Base-by-base conservation (phyloP, 164 flowering plant genomes). In the Umbilicus rupestris region DNA sequence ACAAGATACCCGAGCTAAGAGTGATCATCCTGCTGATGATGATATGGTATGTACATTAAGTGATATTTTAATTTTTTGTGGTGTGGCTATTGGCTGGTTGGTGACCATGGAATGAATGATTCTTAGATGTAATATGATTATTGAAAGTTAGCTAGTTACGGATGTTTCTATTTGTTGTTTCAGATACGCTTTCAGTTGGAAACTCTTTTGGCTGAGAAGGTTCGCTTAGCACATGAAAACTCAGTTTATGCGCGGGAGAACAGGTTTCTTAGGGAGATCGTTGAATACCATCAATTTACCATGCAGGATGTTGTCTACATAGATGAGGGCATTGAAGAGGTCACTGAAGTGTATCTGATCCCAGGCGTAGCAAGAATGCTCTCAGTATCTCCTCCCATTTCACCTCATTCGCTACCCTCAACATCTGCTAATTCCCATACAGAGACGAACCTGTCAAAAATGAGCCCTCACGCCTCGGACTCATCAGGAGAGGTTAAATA, bases 101-200 rank as follows among this genome's bases (percentile, higher is more conserved):
- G 12, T 52, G 58, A 52, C 30, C 35, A 33, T n/a, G 9, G 31
- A 62, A 11, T 19, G 20, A 15, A 15, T 12, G 7, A n/a, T 39
- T 7, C 14, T 62, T 20, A 33, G 11, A 62, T 31, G 42, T 11
- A 62, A 30, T 33, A 9, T 35, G 42, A n/a, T 15, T 37, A 26
- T 41, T 42, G 22, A 15, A 66, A 39, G 8, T 12, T 28, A 57
- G 26, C 24, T 14, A 39, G 10, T 7, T 28, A 57, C 41, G 14
- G 19, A 47, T 73, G 65, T 62, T 71, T 46, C 19, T 10, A 17
- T 19, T 57, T 68, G 66, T 24, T 20, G 30, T 75, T 8, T 20
- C 82, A 93, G 98, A 93, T 93, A 69, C 90, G 98, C 55, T 86
- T 86, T 69, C 98, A 93, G 75, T 83, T 93, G 33, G 98, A 93